A percentile compares a stretch with the other conserved stretches of the same genome.
phyloP scores from a whole-genome alignment of 148 eudicot species.

The Simmondsia chinensis region DNA sequence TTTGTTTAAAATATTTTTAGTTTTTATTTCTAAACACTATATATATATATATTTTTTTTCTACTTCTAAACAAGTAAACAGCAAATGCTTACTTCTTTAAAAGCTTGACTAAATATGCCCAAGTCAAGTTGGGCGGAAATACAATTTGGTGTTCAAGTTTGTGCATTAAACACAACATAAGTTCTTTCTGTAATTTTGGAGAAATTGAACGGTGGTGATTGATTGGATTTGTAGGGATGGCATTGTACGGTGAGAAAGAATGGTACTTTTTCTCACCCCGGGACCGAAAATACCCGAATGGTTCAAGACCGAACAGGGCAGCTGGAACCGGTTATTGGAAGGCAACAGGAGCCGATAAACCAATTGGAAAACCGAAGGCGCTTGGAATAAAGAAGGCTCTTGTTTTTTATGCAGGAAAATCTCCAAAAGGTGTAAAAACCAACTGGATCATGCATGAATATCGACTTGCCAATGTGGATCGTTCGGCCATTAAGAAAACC shows the following conservation, averaged over 20 bases:
- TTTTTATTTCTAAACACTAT: too few species aligned
- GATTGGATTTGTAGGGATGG: constrained; percentile 23
- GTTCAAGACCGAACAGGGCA: constrained; percentile 60
- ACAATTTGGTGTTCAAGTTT: too few species aligned
- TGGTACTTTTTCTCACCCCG: constrained; percentile 70
- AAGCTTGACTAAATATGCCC: too few species aligned
- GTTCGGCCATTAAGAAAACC: constrained; percentile 38
- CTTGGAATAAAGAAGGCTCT: constrained; percentile 57
- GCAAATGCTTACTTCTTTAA: too few species aligned
- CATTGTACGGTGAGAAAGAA: constrained; percentile 51
- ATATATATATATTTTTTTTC: too few species aligned
- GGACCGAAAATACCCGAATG: constrained; percentile 63
- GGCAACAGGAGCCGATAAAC: constrained; percentile 66
- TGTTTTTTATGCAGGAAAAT: constrained; percentile 62
- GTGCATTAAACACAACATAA: too few species aligned
- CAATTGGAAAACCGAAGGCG: constrained; percentile 48
- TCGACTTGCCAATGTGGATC: constrained; percentile 53
- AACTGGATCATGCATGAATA: constrained; percentile 79
- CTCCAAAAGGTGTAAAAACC: constrained; percentile 51
- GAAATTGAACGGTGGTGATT: too few species aligned
- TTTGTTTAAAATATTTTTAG: too few species aligned
- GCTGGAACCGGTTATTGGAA: constrained; percentile 73
- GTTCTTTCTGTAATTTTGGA: too few species aligned
- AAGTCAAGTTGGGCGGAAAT: too few species aligned
- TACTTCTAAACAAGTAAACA: too few species aligned